Conservation (phyloP, 2,329 filamentous ascomycete genomes). For the Diaporthe velutina region DNA sequence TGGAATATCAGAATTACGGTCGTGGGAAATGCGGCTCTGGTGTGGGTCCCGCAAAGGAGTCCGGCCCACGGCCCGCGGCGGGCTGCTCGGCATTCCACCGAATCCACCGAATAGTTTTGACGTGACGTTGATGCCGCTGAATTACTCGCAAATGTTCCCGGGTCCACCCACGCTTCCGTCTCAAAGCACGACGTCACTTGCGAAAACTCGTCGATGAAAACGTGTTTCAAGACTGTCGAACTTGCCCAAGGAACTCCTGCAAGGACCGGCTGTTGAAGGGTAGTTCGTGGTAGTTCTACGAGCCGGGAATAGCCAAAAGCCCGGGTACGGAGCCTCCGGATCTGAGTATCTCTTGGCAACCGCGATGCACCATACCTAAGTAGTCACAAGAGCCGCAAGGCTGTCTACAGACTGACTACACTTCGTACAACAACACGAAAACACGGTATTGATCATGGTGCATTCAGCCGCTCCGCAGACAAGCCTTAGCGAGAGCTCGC, state of each 20-base stretch:
- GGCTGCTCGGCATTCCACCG: conserved; percentile 38
- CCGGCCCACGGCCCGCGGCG: conserved; percentile 33
- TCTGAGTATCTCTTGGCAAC: conserved; percentile 25
- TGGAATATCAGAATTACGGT: conserved; percentile 34
- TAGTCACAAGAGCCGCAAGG: not conserved
- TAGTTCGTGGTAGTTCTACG: not conserved
- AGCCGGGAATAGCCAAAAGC: not conserved
- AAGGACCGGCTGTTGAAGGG: not conserved
- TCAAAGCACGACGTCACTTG: conserved; percentile 32
- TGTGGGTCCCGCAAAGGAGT: conserved; percentile 33
- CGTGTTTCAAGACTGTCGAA: conserved; percentile 15
- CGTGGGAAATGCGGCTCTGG: conserved; percentile 40
- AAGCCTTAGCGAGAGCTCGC: conserved; percentile 13
- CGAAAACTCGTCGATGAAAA: conserved; percentile 27
- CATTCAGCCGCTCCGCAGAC: conserved; percentile 13
- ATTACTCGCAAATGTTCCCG: conserved; percentile 35
- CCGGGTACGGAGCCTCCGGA: conserved; percentile 16
- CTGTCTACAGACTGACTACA: not conserved
- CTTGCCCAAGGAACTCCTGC: conserved; percentile 12
- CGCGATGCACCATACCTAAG: not conserved
- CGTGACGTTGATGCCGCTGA: conserved; percentile 40
- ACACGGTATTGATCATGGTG: not conserved
- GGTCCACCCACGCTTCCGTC: conserved; percentile 28
- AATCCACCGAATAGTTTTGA: conserved; percentile 24
- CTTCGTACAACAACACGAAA: not conserved